Base-by-base conservation (phyloP, 2,329 filamentous ascomycete species). In the Microdochium paspali region DNA sequence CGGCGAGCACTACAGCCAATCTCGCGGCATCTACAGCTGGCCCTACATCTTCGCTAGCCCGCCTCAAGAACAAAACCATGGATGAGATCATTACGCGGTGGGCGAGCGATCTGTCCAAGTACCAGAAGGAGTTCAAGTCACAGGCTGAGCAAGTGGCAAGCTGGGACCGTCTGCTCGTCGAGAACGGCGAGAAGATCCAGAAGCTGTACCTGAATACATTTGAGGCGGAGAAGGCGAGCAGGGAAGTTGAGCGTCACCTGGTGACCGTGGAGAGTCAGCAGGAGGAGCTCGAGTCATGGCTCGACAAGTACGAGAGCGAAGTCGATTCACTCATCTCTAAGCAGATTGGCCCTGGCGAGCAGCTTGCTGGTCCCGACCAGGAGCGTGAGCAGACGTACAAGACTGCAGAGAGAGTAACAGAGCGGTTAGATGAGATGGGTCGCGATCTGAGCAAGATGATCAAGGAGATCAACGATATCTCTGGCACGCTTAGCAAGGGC, bases 41-140 rank as follows among this genome's bases (percentile, higher is more conserved):
- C 0, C 89, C 90, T 1, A 73, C 84, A 2, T 91, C 93, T 15
- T 84, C 90, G 49, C 82, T 94, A 58, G 93, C 91, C 3, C 85
- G 93, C 24, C 74, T 98, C 31, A 95, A 95, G 73, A 95, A 96
- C 67, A 97, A 95, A 71, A 95, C 91, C 1, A 96, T 98, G 87
- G 93, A 98, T 61, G 93, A 98, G 64, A 96, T 98, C 53, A 90
- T 98, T 54, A 96, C 89, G 3, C 83, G 90, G 26, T 98, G 93
- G 93, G 93, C 93, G 2, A 89, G 90, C 0, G 93, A 97, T 61
- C 73, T 98, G 45, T 86, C 90, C 46, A 94, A 95, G 61, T 96
- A 98, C 61, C 91, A 97, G 61, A 95, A 95, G 64, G 89, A 95
- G 50, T 98, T 97, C 71, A 90, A 94, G 62, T 79, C 85, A 28